phyloP scores from a whole-genome alignment of 495 filamentous ascomycete species.

The Podospora didyma region DNA sequence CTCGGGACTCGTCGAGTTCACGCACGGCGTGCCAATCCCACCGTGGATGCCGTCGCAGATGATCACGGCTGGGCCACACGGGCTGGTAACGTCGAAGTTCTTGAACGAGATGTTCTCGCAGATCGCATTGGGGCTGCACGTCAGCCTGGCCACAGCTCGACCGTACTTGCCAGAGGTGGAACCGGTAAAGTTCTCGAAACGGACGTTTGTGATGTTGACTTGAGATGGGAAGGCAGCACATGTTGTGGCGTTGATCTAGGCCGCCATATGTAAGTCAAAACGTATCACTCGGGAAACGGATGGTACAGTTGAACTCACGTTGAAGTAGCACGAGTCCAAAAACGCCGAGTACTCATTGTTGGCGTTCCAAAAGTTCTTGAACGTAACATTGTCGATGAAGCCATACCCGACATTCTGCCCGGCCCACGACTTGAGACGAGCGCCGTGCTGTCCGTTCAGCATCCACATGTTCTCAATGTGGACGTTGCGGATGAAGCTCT shows the following conservation, averaged over 20 bases:
- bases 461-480: conserved; percentile 54
- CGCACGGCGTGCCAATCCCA: conserved; percentile 46
- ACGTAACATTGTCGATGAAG: conserved; percentile 56
- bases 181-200: conserved; percentile 53
- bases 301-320: conserved; percentile 42
- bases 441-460: conserved; percentile 53
- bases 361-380: conserved; percentile 51
- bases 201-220: conserved; percentile 53
- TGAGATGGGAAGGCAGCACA: conserved; percentile 48
- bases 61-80: conserved; percentile 41
- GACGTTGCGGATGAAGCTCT: conserved; percentile 51
- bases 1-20: conserved; percentile 24
- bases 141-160: conserved; percentile 45
- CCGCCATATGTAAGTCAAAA: background rate
- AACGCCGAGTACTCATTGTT: conserved; percentile 52
- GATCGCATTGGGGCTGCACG: conserved; percentile 46
- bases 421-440: conserved; percentile 54
- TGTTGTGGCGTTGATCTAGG: conserved; percentile 30
- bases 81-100: conserved; percentile 47
- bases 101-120: conserved; percentile 50
- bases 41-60: conserved; percentile 51
- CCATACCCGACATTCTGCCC: conserved; percentile 52
- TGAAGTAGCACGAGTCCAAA: conserved; percentile 57
- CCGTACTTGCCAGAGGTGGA: conserved; percentile 49
- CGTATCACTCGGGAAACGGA: no score